Evolutionary conservation across 2,329 filamentous ascomycete genomes (phyloP).

Genomic region (Alternaria gaisen): DNA sequence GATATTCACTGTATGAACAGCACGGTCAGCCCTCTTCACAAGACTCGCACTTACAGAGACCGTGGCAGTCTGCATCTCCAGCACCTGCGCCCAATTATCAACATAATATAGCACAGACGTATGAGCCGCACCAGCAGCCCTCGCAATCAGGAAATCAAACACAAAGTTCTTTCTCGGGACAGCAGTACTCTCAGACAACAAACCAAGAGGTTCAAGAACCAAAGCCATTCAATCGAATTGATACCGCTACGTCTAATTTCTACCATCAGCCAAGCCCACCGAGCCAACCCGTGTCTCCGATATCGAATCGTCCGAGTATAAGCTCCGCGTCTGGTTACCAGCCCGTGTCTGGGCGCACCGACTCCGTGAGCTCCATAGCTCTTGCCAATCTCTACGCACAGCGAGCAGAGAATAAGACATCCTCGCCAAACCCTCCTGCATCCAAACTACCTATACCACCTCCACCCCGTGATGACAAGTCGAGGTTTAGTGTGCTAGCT

Average conservation of each 20-base stretch:
- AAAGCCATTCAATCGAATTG: slow-evolving; percentile 36
- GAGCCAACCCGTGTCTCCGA: slow-evolving; percentile 46
- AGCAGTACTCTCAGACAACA: slow-evolving; percentile 27
- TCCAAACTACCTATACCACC: slow-evolving; percentile 34
- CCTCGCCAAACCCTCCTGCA: slow-evolving; percentile 35
- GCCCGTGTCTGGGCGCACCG: slow-evolving; percentile 31
- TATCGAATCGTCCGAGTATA: slow-evolving; percentile 39
- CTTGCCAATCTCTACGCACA: slow-evolving; percentile 41
- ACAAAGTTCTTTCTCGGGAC: slow-evolving; percentile 27
- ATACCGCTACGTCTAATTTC: slow-evolving; percentile 36
- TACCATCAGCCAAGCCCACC: slow-evolving; percentile 38
- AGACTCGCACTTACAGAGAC: slow-evolving; percentile 26
- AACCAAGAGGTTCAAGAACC: slow-evolving; percentile 39
- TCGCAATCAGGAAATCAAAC: slow-evolving; percentile 37
- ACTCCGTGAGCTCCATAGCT: slow-evolving; percentile 46
- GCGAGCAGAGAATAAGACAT: slow-evolving; percentile 32
- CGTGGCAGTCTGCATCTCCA: slow-evolving; percentile 33
- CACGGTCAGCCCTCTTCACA: slow-evolving; percentile 19
- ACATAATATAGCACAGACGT: slow-evolving; percentile 18
- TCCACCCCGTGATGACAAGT: slow-evolving; percentile 38
- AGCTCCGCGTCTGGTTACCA: slow-evolving; percentile 31
- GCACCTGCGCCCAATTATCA: slow-evolving; percentile 18
- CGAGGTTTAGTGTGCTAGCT: slow-evolving; percentile 46
- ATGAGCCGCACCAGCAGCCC: slow-evolving; percentile 20
- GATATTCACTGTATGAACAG: slow-evolving; percentile 17